phyloP scores from a whole-genome alignment of 2,329 filamentous ascomycete species.

The Exophiala bonariae region DNA sequence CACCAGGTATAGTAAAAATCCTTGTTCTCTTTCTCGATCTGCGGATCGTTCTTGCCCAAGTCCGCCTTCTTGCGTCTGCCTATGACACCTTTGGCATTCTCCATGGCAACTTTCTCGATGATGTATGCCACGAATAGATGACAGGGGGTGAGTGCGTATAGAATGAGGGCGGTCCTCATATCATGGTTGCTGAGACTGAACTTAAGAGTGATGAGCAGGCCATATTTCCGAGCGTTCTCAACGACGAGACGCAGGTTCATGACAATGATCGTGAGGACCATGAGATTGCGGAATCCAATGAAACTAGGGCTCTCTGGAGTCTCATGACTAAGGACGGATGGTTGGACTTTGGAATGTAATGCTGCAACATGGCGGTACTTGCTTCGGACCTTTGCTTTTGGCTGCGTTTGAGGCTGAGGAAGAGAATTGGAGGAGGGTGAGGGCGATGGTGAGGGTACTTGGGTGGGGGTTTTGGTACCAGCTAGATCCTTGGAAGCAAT shows the following conservation, averaged over 20 bases:
- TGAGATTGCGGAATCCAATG: constrained; percentile 90
- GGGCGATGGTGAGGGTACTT: constrained; percentile 6
- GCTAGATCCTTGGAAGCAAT: constrained; percentile 15
- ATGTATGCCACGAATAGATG: constrained; percentile 88
- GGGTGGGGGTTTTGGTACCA: constrained; percentile 12
- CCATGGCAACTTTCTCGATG: constrained; percentile 81
- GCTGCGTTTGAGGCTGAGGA: not conserved
- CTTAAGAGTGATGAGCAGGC: constrained; percentile 85
- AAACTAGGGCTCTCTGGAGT: constrained; percentile 75
- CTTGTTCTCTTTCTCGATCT: constrained; percentile 59
- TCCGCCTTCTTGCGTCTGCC: constrained; percentile 52
- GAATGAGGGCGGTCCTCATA: constrained; percentile 68
- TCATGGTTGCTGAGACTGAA: constrained; percentile 84
- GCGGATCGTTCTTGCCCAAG: constrained; percentile 56
- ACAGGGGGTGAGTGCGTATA: constrained; percentile 86
- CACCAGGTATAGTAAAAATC: constrained; percentile 75
- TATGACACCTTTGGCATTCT: constrained; percentile 70
- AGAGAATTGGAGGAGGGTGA: not conserved
- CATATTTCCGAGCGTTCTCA: constrained; percentile 81
- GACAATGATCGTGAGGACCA: constrained; percentile 89
- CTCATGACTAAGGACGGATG: constrained; percentile 86
- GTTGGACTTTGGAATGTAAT: constrained; percentile 69
- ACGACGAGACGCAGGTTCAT: constrained; percentile 93
- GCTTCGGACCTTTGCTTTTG: constrained; percentile 22
- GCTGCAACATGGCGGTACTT: constrained; percentile 94